Percentiles rank a stretch among this genome's conserved stretches.
These are phyloP conservation scores for Cotoneaster glaucophyllus DNA, from an alignment of 306 rosid genomes.

Conservation along the genomic window DNA sequence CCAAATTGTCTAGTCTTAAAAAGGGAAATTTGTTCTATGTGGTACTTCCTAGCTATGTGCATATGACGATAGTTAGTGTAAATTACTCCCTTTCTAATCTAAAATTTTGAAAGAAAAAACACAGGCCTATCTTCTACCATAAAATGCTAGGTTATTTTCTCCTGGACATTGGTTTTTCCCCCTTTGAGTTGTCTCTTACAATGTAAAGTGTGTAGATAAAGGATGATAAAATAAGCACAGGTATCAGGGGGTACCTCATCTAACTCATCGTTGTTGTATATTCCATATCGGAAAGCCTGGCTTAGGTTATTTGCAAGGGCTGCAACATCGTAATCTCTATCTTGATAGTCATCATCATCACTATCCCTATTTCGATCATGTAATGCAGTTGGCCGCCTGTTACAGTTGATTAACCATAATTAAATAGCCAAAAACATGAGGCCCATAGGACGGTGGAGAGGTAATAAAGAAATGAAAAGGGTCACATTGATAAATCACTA, in stretches of 20 bases:
- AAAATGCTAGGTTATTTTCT: too few species aligned
- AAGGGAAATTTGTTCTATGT: neutral
- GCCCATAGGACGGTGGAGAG: neutral
- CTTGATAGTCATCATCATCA: constrained; percentile 95
- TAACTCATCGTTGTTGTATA: constrained; percentile 75
- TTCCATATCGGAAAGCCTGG: constrained; percentile 94
- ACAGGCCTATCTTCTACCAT: too few species aligned
- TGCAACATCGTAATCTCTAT: constrained; percentile 95
- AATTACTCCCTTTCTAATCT: neutral
- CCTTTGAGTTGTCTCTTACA: neutral
- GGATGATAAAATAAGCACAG: neutral
- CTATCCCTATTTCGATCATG: constrained; percentile 92
- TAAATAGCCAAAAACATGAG: neutral
- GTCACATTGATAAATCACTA: neutral
- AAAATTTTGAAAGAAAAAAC: too few species aligned
- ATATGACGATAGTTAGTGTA: neutral
- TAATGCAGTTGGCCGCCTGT: constrained; percentile 89
- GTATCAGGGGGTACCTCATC: constrained; percentile 54
- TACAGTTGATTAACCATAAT: constrained; percentile 22
- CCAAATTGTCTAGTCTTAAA: neutral
- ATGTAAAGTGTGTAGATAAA: too few species aligned
- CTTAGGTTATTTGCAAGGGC: constrained; percentile 93
- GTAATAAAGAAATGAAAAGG: neutral
- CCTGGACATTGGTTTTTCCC: too few species aligned
- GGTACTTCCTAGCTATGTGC: neutral